These are phyloP conservation scores for Berberis vulgaris DNA, from an alignment of 164 flowering plant genomes.

Conservation along the genomic window DNA sequence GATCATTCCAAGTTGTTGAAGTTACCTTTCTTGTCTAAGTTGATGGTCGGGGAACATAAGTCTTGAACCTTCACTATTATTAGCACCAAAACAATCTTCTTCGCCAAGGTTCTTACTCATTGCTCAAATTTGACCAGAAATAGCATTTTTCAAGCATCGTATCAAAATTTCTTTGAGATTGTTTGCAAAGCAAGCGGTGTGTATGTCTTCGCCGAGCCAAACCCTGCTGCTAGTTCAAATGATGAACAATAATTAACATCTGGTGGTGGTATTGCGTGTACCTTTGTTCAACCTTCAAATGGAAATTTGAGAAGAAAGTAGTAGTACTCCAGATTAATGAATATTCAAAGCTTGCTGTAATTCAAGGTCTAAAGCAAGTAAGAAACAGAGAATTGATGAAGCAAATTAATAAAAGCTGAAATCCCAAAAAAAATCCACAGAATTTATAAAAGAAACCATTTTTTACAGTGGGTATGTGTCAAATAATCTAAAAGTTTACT, in stretches of 20 bases:
- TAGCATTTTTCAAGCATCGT: conserved; percentile 80
- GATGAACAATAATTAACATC: conserved; percentile 79
- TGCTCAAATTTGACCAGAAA: conserved; percentile 50
- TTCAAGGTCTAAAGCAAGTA: neutral
- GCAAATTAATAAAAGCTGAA: neutral
- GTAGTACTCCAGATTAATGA: neutral
- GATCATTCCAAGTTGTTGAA: conserved; percentile 92
- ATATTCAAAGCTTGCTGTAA: neutral
- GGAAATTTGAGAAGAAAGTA: neutral
- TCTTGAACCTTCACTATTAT: conserved; percentile 55
- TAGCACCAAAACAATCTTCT: conserved; percentile 40
- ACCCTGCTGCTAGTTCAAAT: conserved; percentile 87
- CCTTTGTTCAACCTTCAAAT: conserved; percentile 84
- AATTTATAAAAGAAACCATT: neutral
- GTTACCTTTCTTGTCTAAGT: conserved; percentile 73
- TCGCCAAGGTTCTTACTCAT: conserved; percentile 72
- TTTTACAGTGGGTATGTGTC: neutral
- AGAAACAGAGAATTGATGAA: neutral
- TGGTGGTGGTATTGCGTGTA: conserved; percentile 93
- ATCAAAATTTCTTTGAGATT: conserved; percentile 70
- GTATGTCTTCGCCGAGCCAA: conserved; percentile 80
- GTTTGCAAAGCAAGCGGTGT: conserved; percentile 86
- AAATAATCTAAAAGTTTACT: neutral
- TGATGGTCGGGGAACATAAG: conserved; percentile 79
- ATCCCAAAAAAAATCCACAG: neutral